A percentile compares a stretch with the other conserved stretches of the same genome.
These are phyloP conservation scores for Blastomyces emzantsi DNA, from an alignment of 2,329 filamentous ascomycete genomes.

Conservation along the genomic window DNA sequence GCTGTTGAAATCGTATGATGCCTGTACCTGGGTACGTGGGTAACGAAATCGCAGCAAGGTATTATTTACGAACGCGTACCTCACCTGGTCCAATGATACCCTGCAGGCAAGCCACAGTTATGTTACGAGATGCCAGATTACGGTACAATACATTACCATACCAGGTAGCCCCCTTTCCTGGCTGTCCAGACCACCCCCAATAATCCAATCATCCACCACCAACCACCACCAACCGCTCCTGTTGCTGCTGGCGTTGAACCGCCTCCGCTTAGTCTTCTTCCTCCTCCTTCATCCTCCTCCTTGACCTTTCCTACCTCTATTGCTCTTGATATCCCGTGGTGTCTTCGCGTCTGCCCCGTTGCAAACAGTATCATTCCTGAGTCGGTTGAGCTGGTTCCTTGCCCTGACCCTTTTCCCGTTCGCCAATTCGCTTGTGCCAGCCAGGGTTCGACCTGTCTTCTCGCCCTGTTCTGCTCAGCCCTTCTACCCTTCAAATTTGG, in stretches of 20 bases:
- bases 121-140: too few relatives aligned
- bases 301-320: too few relatives aligned
- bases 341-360: conserved; percentile 1
- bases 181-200: neutral
- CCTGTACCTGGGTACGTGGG: neutral
- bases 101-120: neutral
- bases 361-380: neutral
- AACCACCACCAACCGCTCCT: neutral
- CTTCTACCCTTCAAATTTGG: neutral
- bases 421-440: conserved; percentile 6
- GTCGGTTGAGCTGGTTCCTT: conserved; percentile 5
- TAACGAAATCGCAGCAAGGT: neutral
- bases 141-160: neutral
- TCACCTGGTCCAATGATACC: neutral
- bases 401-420: neutral
- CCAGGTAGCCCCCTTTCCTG: neutral
- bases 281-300: neutral
- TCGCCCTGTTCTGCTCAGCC: neutral
- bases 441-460: neutral
- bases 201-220: neutral
- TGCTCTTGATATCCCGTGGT: neutral
- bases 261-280: neutral
- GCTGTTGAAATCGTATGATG: neutral
- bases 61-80: neutral
- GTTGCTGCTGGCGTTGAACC: neutral